Conservation (phyloP, 345 rosid species). For the Raphanus sativus region DNA sequence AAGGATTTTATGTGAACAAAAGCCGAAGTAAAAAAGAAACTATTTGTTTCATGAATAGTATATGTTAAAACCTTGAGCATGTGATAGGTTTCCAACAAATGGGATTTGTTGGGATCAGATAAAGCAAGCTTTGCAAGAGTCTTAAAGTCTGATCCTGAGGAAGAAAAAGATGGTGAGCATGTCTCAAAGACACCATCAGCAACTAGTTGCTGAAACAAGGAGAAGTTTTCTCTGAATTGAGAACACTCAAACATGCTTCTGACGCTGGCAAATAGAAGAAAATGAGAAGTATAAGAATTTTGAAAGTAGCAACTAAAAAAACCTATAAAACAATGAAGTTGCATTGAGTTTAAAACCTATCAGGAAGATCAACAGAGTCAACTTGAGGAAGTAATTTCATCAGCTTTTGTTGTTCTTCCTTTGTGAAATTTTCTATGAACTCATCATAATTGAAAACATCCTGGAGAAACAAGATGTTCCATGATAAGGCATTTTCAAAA, state of each 20-base stretch:
- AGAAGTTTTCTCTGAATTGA: conserved; percentile 79
- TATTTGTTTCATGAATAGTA: not conserved
- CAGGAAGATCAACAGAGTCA: conserved; percentile 57
- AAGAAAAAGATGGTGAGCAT: conserved; percentile 42
- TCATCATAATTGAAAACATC: conserved; percentile 75
- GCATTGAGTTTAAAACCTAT: conserved; percentile 45
- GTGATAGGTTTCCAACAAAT: conserved; percentile 61
- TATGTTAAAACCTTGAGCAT: conserved; percentile 58
- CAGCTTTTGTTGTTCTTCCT: conserved; percentile 76
- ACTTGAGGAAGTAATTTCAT: conserved; percentile 66
- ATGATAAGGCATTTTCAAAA: not conserved
- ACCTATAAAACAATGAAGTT: conserved; percentile 5
- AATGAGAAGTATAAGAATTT: not conserved
- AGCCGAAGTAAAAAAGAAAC: conserved; percentile 13
- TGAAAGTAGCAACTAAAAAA: not conserved
- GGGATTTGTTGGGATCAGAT: conserved; percentile 53
- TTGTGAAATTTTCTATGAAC: conserved; percentile 59
- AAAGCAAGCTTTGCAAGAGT: conserved; percentile 60
- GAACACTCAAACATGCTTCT: conserved; percentile 72
- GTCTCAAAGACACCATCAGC: conserved; percentile 74
- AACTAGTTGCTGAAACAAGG: conserved; percentile 70
- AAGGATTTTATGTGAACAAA: conserved; percentile 14
- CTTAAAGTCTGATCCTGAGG: conserved; percentile 55
- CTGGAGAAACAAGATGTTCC: conserved; percentile 38
- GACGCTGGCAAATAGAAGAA: conserved; percentile 58